Conservation (phyloP, 2,329 filamentous ascomycete genomes). For the Fusarium anguioides region DNA sequence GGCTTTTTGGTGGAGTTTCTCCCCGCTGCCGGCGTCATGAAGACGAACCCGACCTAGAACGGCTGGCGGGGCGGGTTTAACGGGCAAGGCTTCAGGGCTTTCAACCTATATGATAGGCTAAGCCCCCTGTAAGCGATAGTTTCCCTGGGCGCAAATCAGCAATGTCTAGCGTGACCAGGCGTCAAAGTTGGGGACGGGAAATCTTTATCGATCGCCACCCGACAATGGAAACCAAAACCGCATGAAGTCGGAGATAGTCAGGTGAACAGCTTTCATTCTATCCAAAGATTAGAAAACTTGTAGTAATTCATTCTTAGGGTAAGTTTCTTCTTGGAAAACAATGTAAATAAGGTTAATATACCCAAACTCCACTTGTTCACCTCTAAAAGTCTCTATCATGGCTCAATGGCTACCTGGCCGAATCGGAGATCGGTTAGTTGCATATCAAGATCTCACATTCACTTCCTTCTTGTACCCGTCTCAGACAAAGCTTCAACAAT, state of each 20-base stretch:
- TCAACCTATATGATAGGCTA: conserved; percentile 25
- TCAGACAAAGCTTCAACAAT: not conserved
- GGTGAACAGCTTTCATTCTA: not conserved
- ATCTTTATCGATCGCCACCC: conserved; percentile 41
- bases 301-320: too few relatives aligned
- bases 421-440: conserved; percentile 39
- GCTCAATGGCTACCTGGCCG: not conserved
- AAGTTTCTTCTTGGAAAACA: too few relatives aligned
- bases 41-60: conserved; percentile 13
- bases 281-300: not conserved
- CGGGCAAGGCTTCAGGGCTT: conserved; percentile 30
- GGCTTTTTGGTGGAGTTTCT: conserved; percentile 43
- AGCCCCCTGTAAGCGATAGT: conserved; percentile 22
- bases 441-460: conserved; percentile 35
- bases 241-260: not conserved
- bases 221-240: not conserved
- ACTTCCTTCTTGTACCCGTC: conserved; percentile 8
- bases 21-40: conserved; percentile 43
- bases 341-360: not conserved
- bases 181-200: conserved; percentile 30
- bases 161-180: conserved; percentile 39
- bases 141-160: conserved; percentile 18
- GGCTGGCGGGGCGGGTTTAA: conserved; percentile 11
- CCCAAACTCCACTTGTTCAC: not conserved
- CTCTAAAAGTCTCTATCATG: not conserved